Evolutionary conservation across 345 rosid genomes (phyloP).

Genomic region (Eucalyptus grandis): DNA sequence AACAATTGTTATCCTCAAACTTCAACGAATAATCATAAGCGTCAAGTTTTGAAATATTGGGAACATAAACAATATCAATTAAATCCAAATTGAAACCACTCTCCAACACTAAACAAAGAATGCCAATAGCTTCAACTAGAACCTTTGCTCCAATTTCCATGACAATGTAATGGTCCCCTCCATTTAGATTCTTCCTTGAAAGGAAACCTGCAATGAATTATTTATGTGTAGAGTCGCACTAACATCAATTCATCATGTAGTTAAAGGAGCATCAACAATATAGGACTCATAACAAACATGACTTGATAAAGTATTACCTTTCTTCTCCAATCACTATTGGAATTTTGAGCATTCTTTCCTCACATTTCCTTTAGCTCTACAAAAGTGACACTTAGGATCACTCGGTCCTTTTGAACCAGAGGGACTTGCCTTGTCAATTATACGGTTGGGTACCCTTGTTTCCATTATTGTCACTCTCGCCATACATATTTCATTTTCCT

Average conservation of each 20-base stretch:
- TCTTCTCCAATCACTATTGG: accelerated
- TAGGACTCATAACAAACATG: background rate
- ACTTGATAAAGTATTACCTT: background rate
- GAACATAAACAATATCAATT: background rate
- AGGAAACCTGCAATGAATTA: background rate
- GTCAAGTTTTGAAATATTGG: background rate
- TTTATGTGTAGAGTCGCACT: background rate
- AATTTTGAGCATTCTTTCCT: background rate
- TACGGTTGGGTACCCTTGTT: background rate
- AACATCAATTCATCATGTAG: background rate
- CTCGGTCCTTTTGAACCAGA: background rate
- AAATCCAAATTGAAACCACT: background rate
- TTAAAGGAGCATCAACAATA: no score
- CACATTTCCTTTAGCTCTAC: background rate
- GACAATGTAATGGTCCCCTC: background rate
- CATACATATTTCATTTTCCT: background rate
- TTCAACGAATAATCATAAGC: background rate
- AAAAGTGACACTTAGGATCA: background rate
- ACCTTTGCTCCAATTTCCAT: background rate
- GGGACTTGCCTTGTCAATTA: background rate
- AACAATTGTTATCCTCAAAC: background rate
- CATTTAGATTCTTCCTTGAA: background rate
- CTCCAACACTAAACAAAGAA: background rate
- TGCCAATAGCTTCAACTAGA: background rate
- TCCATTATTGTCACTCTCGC: background rate